phyloP scores from a whole-genome alignment of 768 basidiomycete genomes.

The Asterophora lycoperdoides region DNA sequence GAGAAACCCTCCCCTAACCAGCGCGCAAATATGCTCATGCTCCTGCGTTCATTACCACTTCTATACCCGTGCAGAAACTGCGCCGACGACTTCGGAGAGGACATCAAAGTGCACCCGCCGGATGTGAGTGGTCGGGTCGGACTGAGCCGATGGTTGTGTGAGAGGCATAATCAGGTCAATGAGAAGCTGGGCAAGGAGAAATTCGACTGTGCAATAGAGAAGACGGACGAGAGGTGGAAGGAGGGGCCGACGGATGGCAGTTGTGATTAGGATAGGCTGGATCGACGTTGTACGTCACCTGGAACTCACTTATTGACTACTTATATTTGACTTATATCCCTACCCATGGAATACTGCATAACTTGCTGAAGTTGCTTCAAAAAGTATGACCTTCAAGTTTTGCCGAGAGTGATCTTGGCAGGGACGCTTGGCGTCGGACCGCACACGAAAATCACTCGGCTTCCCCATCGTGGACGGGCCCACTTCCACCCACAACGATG shows the following conservation, averaged over 20 bases:
- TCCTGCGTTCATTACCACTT: slow-evolving; percentile 72
- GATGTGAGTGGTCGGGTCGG: slow-evolving; percentile 68
- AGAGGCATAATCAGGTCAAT: slow-evolving; percentile 92
- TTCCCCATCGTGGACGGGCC: no score
- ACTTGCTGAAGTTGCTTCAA: no score
- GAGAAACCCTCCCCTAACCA: slow-evolving; percentile 71
- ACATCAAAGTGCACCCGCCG: slow-evolving; percentile 64
- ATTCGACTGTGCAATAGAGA: slow-evolving; percentile 67
- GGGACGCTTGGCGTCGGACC: no score
- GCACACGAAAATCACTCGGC: no score
- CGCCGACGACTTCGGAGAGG: slow-evolving; percentile 74
- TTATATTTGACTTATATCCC: background rate
- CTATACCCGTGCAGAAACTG: slow-evolving; percentile 90
- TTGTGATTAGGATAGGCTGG: slow-evolving; percentile 56
- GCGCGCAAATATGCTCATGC: slow-evolving; percentile 76
- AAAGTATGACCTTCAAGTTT: no score
- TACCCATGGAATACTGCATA: background rate
- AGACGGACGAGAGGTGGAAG: slow-evolving; percentile 86
- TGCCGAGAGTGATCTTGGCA: no score
- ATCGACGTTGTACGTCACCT: background rate
- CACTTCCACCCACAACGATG: background rate
- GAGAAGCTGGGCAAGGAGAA: slow-evolving; percentile 73
- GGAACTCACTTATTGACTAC: background rate
- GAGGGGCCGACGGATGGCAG: slow-evolving; percentile 85
- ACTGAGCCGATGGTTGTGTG: slow-evolving; percentile 84